Percentiles rank a stretch among this genome's conserved stretches.
Evolutionary conservation across 257 asterid species (phyloP).

Genomic region (Fraxinus quadrangulata): DNA sequence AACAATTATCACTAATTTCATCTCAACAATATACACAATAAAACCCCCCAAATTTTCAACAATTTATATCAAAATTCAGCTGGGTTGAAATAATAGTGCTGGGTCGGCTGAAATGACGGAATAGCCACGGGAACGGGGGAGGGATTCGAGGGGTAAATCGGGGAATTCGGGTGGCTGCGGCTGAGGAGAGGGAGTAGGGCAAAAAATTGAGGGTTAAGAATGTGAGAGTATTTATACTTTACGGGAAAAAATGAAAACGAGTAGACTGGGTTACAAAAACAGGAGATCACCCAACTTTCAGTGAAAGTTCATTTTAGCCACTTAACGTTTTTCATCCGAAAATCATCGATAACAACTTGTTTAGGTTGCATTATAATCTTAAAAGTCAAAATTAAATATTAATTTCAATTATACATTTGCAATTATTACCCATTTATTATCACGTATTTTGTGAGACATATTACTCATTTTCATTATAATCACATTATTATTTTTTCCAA

Average conservation of each 20-base stretch:
- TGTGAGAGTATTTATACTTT: slow-evolving; percentile 52
- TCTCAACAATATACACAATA: slow-evolving; percentile 15
- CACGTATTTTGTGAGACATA: too few relatives aligned
- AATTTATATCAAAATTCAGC: slow-evolving; percentile 29
- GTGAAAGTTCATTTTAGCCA: neutral
- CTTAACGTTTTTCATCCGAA: neutral
- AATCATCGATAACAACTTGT: neutral
- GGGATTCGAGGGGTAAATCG: slow-evolving; percentile 4
- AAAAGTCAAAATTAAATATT: too few relatives aligned
- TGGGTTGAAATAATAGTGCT: slow-evolving; percentile 29
- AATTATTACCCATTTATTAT: too few relatives aligned
- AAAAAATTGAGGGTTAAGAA: slow-evolving; percentile 30
- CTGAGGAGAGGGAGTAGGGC: slow-evolving; percentile 38
- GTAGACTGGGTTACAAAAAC: slow-evolving; percentile 21
- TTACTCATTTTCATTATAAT: too few relatives aligned
- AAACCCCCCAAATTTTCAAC: slow-evolving; percentile 14
- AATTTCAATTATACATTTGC: too few relatives aligned
- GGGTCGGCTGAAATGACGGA: slow-evolving; percentile 2
- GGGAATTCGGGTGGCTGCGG: slow-evolving; percentile 36
- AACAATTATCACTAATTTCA: slow-evolving; percentile 24
- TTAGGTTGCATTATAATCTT: too few relatives aligned
- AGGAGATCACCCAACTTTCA: neutral
- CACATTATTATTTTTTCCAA: too few relatives aligned
- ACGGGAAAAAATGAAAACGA: slow-evolving; percentile 29
- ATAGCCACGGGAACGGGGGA: neutral